Base-by-base conservation (phyloP, 345 rosid genomes). In the Salix exigua region DNA sequence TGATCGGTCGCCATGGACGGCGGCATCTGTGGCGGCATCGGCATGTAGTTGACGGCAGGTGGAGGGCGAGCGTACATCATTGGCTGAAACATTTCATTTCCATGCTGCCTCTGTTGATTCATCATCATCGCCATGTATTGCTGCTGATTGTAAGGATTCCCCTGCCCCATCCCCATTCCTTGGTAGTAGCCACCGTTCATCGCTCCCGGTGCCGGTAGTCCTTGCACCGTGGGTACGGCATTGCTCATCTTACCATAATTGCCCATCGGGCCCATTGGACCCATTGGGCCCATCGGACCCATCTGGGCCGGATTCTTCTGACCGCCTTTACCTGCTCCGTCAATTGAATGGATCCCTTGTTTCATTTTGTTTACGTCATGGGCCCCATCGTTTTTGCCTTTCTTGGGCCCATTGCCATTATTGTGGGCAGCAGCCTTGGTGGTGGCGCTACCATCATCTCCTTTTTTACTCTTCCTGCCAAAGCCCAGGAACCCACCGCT, bases 31-130 rank as follows among this genome's bases (percentile, higher is more conserved):
- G 95, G 91, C 5, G 75, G 81, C 38, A 91, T 91, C 5, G 78
- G 81, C 38, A 91, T 91, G 83, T 91, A 91, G 37, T 79, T 87
- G 4, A 83, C 84, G 0, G 90, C 82, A 0, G 92, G 92, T 4
- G 86, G 78, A 17, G 89, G 97, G 75, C 90, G 64, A 0, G 92
- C 91, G 73, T 93, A 92, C 97, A 89, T 93, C 96, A 89, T 86
- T 0, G 98, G 97, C 23, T 88, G 95, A 73, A 83, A 90, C 93
- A 91, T 93, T 6, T 87, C 97, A 3, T 85, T 86, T 51, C 91
- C 91, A 46, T 86, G 74, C 63, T 63, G 66, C 68, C 79, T 76
- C 30, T 79, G 80, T 50, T 87, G 94, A 72, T 87, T 89, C 92
- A 80, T 91, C 97, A 84, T 87, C 97, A 79, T 90, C 64, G 73